Evolutionary conservation across 768 basidiomycete species (phyloP).

Genomic region (Boletus rufocinnamomeus): DNA sequence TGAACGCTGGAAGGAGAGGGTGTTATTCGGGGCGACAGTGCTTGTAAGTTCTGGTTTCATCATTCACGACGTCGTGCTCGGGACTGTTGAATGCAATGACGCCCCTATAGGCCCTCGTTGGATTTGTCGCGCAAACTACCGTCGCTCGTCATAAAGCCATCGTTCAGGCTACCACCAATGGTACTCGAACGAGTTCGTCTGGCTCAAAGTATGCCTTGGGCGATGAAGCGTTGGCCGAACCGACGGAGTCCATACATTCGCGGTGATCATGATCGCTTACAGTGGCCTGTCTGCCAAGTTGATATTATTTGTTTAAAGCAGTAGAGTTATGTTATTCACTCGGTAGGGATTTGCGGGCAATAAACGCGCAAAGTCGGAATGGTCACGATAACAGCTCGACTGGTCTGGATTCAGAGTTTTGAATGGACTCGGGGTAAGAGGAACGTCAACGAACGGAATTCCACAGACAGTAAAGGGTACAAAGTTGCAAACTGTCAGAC

Average conservation of each 20-base stretch:
- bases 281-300: background rate
- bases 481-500: too few species aligned
- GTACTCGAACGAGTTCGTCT: conserved; percentile 6
- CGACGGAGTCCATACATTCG: conserved; percentile 2
- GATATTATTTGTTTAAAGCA: background rate
- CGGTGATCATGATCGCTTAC: conserved; percentile 1
- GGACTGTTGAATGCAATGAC: background rate
- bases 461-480: too few species aligned
- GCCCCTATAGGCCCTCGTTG: conserved; percentile 33
- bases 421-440: background rate
- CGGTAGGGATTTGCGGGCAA: background rate
- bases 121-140: conserved; percentile 37
- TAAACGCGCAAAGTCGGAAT: background rate
- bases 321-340: background rate
- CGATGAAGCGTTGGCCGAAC: conserved; percentile 29
- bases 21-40: conserved; percentile 57
- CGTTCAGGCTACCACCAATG: conserved; percentile 15
- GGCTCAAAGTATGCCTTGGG: conserved; percentile 5
- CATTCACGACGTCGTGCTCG: background rate
- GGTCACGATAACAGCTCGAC: background rate
- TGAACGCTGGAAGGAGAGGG: conserved; percentile 67
- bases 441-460: background rate
- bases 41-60: conserved; percentile 39
- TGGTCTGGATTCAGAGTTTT: too few species aligned
- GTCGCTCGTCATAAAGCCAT: conserved; percentile 36